Evolutionary conservation across 495 filamentous ascomycete species (phyloP).

Genomic region (Penicillium argentinense): DNA sequence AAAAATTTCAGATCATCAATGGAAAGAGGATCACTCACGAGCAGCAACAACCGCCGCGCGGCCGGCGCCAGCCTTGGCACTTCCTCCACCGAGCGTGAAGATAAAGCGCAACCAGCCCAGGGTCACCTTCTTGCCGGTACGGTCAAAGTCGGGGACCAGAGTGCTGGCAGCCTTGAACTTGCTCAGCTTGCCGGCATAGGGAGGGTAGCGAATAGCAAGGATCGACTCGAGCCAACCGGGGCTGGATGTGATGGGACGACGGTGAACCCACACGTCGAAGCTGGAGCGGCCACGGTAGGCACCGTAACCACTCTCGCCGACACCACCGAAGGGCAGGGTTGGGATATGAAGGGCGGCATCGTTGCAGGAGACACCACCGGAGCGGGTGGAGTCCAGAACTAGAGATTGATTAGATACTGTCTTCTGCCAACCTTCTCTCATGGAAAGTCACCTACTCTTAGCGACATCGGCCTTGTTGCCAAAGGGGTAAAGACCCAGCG

Average conservation of each 20-base stretch:
- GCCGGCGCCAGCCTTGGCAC: constrained; percentile 37
- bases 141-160: constrained; percentile 77
- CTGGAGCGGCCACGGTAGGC: constrained; percentile 79
- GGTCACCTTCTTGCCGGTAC: constrained; percentile 61
- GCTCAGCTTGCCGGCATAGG: constrained; percentile 64
- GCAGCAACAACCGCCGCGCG: constrained; percentile 45
- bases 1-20: neutral
- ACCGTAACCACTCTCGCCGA: constrained; percentile 82
- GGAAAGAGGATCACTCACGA: constrained; percentile 37
- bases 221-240: constrained; percentile 79
- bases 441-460: constrained; percentile 46
- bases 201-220: constrained; percentile 77
- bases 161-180: constrained; percentile 56
- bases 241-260: constrained; percentile 70
- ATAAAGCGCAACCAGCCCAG: constrained; percentile 46
- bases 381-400: constrained; percentile 65
- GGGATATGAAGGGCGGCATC: constrained; percentile 82
- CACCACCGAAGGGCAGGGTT: constrained; percentile 84
- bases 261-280: constrained; percentile 84
- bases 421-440: neutral
- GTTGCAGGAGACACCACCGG: constrained; percentile 78
- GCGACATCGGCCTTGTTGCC: constrained; percentile 73
- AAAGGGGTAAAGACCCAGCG: constrained; percentile 81
- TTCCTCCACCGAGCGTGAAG: constrained; percentile 47
- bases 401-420: constrained; percentile 13